Evolutionary conservation across 768 basidiomycete genomes (phyloP), one percentile per base, ranked within the genome.

Genomic region (Naganishia antarctica): DNA sequence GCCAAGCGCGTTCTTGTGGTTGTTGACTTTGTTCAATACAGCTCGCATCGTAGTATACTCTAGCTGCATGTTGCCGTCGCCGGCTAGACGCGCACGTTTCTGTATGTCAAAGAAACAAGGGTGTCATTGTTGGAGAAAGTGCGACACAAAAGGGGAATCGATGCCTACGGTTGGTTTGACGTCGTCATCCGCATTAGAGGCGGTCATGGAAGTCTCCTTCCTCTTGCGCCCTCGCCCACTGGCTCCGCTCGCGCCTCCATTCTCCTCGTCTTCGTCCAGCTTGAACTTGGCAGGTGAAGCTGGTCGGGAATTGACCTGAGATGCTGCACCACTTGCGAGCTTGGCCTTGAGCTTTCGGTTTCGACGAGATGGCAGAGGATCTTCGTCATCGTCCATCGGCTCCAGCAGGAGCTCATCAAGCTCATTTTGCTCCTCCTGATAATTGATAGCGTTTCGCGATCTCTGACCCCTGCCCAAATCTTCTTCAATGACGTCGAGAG

Each of bases 361-460:
- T 28, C 70, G 57, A 3, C 71, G 70, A 3, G 67, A 69, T 18
- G 73, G 68, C 15, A 70, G 72, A 16, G 73, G 72, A 21, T 76
- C 74, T 16, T 64, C 67, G 60, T 76, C 74, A 57, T 76, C 76
- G 41, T 74, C 76, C 77, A 49, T 84, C 34, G 70, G 69, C 50
- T 66, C 63, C 44, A 74, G 69, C 32, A 74, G 67, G 31, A 65
- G 66, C 1, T 73, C 71, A n/a, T 70, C 68, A 43, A 70, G 48
- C 53, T 74, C 68, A 59, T 66, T 68, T 32, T 70, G 72, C 29
- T 77, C 76, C 44, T 74, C 76, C 44, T 74, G 71, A 58, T 88
- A 91, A 96, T 69, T 92, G 87, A 72, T 96, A 86, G 68, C 90
- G 88, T 46, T 87, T 82, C 64, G 86, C 89, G 68, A 91, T 83